Conservation (phyloP, 768 basidiomycete species). For the Podaxis sp. region DNA sequence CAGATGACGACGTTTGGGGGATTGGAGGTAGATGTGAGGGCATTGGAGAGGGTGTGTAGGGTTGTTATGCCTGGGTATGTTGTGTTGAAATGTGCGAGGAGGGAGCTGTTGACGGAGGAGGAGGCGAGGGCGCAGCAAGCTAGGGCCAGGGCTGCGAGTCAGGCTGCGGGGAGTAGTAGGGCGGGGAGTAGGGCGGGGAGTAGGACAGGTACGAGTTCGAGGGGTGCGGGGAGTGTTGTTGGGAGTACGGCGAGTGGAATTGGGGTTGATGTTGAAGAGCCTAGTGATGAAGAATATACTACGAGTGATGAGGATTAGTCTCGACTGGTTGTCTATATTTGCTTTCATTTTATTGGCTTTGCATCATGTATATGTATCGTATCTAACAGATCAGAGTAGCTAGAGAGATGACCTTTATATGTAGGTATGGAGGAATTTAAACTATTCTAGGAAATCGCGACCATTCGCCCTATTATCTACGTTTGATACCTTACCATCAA, state of each 20-base stretch:
- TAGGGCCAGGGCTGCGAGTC: constrained; percentile 23
- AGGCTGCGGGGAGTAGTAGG: background rate
- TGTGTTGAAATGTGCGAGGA: constrained; percentile 46
- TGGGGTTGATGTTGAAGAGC: constrained; percentile 1
- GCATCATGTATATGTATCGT: too few species aligned
- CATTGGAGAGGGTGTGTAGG: constrained; percentile 40
- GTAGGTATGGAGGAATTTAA: too few species aligned
- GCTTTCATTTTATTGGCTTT: background rate
- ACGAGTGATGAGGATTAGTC: background rate
- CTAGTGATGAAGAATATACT: constrained; percentile 7
- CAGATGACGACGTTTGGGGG: constrained; percentile 61
- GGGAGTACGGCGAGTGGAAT: background rate
- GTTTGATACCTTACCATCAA: too few species aligned
- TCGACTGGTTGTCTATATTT: background rate
- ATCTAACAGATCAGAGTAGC: too few species aligned
- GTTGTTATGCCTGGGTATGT: constrained; percentile 55
- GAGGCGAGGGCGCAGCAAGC: constrained; percentile 47
- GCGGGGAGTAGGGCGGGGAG: background rate
- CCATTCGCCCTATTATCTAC: too few species aligned
- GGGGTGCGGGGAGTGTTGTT: background rate
- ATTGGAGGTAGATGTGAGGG: constrained; percentile 39
- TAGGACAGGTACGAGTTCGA: background rate
- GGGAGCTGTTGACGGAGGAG: constrained; percentile 42
- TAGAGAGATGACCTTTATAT: too few species aligned
- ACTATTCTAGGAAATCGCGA: too few species aligned